Evolutionary conservation across 2,329 filamentous ascomycete species (phyloP).

Genomic region (Pezicula carpinea): DNA sequence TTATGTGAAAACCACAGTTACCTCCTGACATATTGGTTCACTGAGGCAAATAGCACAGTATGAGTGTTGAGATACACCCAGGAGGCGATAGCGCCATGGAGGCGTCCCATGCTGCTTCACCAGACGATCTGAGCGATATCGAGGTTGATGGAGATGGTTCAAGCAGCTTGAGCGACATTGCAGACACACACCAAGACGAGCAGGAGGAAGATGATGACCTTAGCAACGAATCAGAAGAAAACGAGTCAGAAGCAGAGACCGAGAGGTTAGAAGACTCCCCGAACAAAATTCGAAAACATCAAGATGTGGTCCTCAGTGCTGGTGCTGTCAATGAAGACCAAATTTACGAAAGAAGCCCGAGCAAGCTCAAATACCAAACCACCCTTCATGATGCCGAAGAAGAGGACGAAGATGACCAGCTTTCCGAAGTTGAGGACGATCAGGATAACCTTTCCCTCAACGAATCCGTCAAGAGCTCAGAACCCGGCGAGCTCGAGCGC

Average conservation of each 20-base stretch:
- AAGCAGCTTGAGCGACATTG: slow-evolving; percentile 89
- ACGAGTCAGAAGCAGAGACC: slow-evolving; percentile 85
- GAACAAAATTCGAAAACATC: slow-evolving; percentile 53
- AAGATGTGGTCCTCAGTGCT: slow-evolving; percentile 51
- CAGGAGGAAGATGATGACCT: slow-evolving; percentile 47
- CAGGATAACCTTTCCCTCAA: slow-evolving; percentile 31
- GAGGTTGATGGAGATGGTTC: slow-evolving; percentile 65
- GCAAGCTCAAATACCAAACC: slow-evolving; percentile 65
- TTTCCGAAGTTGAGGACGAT: slow-evolving; percentile 18
- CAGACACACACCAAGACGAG: slow-evolving; percentile 65
- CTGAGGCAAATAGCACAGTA: slow-evolving; percentile 18
- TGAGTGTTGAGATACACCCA: slow-evolving; percentile 26
- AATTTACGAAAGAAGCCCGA: slow-evolving; percentile 64
- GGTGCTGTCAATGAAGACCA: slow-evolving; percentile 45
- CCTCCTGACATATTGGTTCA: slow-evolving; percentile 17
- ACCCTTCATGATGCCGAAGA: slow-evolving; percentile 35
- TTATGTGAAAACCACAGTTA: slow-evolving; percentile 23
- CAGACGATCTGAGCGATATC: slow-evolving; percentile 27
- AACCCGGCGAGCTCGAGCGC: slow-evolving; percentile 33
- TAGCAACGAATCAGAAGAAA: slow-evolving; percentile 45
- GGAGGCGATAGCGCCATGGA: slow-evolving; percentile 22
- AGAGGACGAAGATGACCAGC: slow-evolving; percentile 32
- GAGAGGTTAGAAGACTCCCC: slow-evolving; percentile 91
- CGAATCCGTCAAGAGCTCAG: slow-evolving; percentile 32
- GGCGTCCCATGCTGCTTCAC: slow-evolving; percentile 20